phyloP scores from a whole-genome alignment of 305 asterid species.

The Fraxinus baroniana region DNA sequence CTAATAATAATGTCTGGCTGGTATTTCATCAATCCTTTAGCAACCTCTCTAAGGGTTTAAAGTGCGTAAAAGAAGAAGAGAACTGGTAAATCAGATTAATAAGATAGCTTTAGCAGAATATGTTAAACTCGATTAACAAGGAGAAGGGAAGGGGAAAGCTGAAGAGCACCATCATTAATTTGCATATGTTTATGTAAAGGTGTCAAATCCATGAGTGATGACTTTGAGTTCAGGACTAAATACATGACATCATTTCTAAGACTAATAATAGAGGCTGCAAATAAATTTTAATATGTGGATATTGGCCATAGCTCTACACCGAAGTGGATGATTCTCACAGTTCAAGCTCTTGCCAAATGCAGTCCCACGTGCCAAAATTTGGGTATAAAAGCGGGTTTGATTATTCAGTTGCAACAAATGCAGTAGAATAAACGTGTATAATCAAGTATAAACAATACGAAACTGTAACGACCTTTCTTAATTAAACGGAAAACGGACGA shows the following conservation, averaged over 20 bases:
- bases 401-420: neutral
- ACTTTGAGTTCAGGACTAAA: neutral
- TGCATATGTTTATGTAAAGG: neutral
- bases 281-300: neutral
- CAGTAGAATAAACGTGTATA: neutral
- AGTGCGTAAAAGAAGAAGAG: slow-evolving; percentile 16
- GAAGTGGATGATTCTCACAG: neutral
- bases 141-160: neutral
- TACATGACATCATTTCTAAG: neutral
- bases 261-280: neutral
- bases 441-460: neutral
- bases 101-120: neutral
- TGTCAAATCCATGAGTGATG: neutral
- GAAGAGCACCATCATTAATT: neutral
- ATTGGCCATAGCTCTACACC: neutral
- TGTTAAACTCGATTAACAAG: neutral
- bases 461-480: neutral
- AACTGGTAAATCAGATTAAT: neutral
- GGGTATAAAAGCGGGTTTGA: neutral
- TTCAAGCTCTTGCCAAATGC: neutral
- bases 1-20: slow-evolving; percentile 94
- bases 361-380: neutral
- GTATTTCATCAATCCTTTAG: slow-evolving; percentile 92
- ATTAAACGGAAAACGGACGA: neutral
- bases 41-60: slow-evolving; percentile 68